Conservation (phyloP, 345 rosid genomes). For the Leavenworthia alabamica region DNA sequence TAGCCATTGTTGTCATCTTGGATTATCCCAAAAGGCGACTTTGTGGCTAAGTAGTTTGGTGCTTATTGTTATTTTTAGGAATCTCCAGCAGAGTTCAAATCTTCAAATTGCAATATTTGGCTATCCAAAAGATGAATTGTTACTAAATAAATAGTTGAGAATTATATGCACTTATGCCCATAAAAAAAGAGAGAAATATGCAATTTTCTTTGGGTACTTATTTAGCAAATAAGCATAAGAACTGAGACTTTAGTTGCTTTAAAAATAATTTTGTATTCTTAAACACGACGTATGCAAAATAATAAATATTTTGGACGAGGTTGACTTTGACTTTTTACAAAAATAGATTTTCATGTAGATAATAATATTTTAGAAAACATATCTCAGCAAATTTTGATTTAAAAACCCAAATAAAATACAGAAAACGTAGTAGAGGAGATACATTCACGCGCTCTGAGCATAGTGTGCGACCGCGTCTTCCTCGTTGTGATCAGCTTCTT, state of each 20-base stretch:
- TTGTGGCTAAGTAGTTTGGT: neutral
- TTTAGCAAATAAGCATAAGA: no score
- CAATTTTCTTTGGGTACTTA: no score
- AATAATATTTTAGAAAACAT: neutral
- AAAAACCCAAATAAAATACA: neutral
- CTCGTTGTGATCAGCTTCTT: conserved; percentile 22
- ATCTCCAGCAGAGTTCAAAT: neutral
- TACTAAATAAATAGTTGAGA: no score
- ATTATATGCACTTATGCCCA: no score
- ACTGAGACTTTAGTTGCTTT: no score
- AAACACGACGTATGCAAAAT: no score
- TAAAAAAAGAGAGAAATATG: no score
- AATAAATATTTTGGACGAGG: no score
- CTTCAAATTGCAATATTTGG: neutral
- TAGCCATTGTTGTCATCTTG: neutral
- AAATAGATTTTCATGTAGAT: no score
- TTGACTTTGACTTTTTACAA: no score
- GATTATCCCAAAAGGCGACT: neutral
- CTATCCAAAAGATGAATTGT: neutral
- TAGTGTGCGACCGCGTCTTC: conserved; percentile 23
- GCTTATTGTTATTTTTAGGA: neutral
- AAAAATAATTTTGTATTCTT: no score
- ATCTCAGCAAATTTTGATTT: neutral
- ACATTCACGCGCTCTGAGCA: no score
- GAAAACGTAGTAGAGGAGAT: neutral